Conservation (phyloP, 306 rosid genomes). For the Quercus wislizeni region DNA sequence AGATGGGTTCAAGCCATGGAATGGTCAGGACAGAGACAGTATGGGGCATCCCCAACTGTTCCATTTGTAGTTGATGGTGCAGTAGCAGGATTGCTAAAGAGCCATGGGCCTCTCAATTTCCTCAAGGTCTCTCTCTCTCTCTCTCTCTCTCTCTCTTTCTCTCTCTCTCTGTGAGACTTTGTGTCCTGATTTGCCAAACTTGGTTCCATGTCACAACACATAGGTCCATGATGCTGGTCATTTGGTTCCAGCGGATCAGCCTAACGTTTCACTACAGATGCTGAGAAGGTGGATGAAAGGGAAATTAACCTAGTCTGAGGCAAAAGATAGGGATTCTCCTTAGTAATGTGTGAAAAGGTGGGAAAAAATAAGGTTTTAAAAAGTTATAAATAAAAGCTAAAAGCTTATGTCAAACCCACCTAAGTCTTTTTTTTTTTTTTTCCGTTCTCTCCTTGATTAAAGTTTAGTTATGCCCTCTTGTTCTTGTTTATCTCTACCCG, state of each 20-base stretch:
- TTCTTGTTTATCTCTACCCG: no score
- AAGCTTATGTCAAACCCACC: no score
- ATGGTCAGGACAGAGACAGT: slow-evolving; percentile 74
- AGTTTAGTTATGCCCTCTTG: no score
- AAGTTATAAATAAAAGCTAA: no score
- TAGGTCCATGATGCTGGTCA: slow-evolving; percentile 82
- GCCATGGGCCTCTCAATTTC: slow-evolving; percentile 78
- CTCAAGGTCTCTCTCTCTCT: no score
- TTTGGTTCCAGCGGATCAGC: slow-evolving; percentile 96
- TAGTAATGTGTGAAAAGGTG: slow-evolving; percentile 12
- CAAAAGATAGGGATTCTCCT: slow-evolving; percentile 34
- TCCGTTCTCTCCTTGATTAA: no score
- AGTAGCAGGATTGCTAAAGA: slow-evolving; percentile 69
- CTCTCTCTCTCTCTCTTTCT: neutral
- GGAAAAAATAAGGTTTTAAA: no score
- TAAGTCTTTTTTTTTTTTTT: no score
- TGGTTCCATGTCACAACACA: slow-evolving; percentile 1
- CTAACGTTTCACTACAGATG: slow-evolving; percentile 76
- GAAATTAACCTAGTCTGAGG: slow-evolving; percentile 9
- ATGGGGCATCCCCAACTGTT: no score
- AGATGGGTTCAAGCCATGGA: slow-evolving; percentile 86
- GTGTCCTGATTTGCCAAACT: slow-evolving; percentile 14
- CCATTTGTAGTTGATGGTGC: slow-evolving; percentile 33
- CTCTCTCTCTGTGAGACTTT: neutral
- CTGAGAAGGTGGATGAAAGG: slow-evolving; percentile 65